Percentiles rank a stretch among this genome's conserved stretches.
These are phyloP conservation scores for Penicillium waksmanii DNA, from an alignment of 495 filamentous ascomycete genomes.

Conservation along the genomic window DNA sequence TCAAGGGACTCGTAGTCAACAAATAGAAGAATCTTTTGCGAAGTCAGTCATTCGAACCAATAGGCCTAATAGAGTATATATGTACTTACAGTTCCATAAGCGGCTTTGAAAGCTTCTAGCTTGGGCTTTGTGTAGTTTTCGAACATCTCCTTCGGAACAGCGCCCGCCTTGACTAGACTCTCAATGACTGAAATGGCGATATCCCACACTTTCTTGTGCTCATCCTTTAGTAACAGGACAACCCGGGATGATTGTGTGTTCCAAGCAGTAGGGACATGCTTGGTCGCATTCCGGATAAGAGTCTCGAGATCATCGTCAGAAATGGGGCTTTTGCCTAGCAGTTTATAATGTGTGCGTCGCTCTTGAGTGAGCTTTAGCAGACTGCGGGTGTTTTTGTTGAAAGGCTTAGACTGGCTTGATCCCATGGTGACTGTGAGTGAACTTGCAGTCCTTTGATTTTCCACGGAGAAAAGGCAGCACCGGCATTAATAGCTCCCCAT, in stretches of 20 bases:
- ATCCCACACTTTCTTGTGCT: conserved; percentile 55
- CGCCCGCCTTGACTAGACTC: conserved; percentile 34
- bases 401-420: conserved; percentile 3
- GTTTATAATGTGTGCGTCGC: conserved; percentile 1
- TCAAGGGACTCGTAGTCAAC: conserved; percentile 47
- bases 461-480: not conserved
- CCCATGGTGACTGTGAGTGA: not conserved
- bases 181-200: conserved; percentile 41
- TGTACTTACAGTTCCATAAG: conserved; percentile 48
- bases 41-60: too few species aligned
- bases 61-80: not conserved
- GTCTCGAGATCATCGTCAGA: conserved; percentile 2
- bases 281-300: conserved; percentile 1
- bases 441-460: not conserved
- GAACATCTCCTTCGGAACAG: conserved; percentile 41
- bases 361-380: conserved; percentile 1
- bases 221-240: conserved; percentile 44
- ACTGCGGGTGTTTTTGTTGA: conserved; percentile 2
- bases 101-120: conserved; percentile 42
- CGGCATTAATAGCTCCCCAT: not conserved
- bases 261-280: conserved; percentile 49
- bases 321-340: not conserved
- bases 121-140: conserved; percentile 45
- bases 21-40: conserved; percentile 48
- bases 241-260: conserved; percentile 55